Evolutionary conservation across 2,329 filamentous ascomycete species (phyloP).

Genomic region (Botrytis fragariae): DNA sequence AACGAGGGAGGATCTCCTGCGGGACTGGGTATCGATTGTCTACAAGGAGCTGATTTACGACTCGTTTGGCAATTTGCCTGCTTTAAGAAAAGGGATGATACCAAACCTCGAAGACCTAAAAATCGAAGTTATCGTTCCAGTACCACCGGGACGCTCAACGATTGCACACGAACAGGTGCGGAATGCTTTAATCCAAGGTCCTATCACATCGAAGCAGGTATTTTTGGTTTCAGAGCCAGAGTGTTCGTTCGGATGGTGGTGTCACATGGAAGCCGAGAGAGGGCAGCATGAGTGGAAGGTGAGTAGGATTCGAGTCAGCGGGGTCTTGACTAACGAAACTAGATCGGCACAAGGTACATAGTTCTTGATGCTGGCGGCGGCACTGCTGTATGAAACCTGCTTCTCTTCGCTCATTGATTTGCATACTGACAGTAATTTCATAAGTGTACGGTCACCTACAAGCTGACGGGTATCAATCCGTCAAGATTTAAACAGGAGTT

Average conservation of each 20-base stretch:
- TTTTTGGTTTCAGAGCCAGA: not conserved
- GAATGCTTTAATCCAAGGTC: not conserved
- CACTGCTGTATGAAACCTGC: not conserved
- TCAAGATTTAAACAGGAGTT: slow-evolving; percentile 9
- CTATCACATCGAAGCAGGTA: not conserved
- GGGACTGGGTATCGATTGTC: not conserved
- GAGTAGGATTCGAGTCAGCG: not conserved
- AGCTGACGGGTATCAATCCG: not conserved
- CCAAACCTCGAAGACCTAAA: not conserved
- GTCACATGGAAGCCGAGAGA: not conserved
- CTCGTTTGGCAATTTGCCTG: not conserved
- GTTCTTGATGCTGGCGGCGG: not conserved
- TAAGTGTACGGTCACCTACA: slow-evolving; percentile 5
- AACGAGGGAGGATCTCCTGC: not conserved
- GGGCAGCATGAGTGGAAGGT: not conserved
- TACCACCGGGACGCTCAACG: not conserved
- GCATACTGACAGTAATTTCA: not conserved
- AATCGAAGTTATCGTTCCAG: not conserved
- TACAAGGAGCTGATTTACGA: not conserved
- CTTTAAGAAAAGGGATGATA: not conserved
- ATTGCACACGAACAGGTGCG: not conserved
- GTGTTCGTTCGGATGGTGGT: not conserved
- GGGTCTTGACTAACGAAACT: not conserved
- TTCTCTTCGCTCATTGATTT: not conserved
- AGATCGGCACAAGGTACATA: not conserved